Base-by-base conservation (phyloP, 2,329 filamentous ascomycete genomes). In the Aspergillus fischeri region DNA sequence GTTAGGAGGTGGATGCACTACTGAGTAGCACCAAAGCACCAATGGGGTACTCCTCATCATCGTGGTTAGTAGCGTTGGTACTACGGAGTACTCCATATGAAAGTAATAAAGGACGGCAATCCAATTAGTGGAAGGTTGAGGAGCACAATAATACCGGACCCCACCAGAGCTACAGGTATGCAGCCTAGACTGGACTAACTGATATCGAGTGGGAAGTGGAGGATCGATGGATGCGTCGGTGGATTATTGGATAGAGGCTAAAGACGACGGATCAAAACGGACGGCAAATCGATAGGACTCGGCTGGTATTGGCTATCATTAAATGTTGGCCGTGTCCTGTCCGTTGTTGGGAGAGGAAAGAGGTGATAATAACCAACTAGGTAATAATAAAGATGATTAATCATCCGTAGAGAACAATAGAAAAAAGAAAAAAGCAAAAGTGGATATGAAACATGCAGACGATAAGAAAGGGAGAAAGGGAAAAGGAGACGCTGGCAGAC, bases 51-150 rank as follows among this genome's bases (percentile, higher is more conserved):
- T 53, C 48, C 51, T 44, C 25, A 20, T 11, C n/a, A 10, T 45
- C n/a, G 42, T 20, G 42, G 21, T 20, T 24, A 45, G n/a, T 45
- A 11, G 21, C 42, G 9, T 20, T 45, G 17, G 42, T 10, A 45
- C 42, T 20, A 20, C 10, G 42, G 42, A 45, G 42, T 10, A 11
- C 32, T 38, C 32, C 32, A 45, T 24, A 45, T 11, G 42, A 45
- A 21, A 45, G n/a, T 10, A 45, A 70, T 70, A 57, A 60, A 61
- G 65, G 57, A 63, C 67, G 65, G 59, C 57, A 61, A 68, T 65
- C 65, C 65, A 64, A 69, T 67, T 70, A 70, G 67, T 66, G 41
- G 41, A 44, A 44, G 20, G 20, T 21, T 21, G 7, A 62, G 64
- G 60, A 59, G 59, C 53, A 53, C 58, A 48, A 62, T 54, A 29